Base-by-base conservation (phyloP, 352 stramenopile genomes). In the Sclerospora graminicola region DNA sequence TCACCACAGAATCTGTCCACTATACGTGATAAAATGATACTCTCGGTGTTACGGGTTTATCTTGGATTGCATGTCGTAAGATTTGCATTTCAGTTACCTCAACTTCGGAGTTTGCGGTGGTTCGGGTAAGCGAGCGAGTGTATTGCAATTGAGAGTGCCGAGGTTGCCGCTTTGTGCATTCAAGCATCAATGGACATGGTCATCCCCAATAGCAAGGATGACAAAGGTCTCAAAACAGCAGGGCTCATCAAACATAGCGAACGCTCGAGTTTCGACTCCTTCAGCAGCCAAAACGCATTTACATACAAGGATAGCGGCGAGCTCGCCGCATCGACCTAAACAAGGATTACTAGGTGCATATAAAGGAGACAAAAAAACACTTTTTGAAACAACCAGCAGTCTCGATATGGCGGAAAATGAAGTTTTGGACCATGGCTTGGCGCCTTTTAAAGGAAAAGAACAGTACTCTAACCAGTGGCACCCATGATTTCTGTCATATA, bases 151-250 rank as follows among this genome's bases (percentile, higher is more conserved):
- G n/a, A n/a, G n/a, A n/a, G n/a, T n/a, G n/a, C n/a, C n/a, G 30
- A 35, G 30, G 7, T 2, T 1, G 30, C n/a, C 30, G 30, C 13
- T 14, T 11, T 2, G n/a, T 14, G 13, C n/a, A n/a, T n/a, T n/a
- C n/a, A 30, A 23, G n/a, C n/a, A n/a, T n/a, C n/a, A n/a, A n/a
- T n/a, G n/a, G n/a, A n/a, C n/a, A n/a, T n/a, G n/a, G n/a, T 31
- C n/a, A 58, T 19, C 34, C 42, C 50, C 37, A 58, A 46, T 34
- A 58, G 38, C 38, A 58, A 45, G 33, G 39, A 50, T 27, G 43
- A 48, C 2, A 30, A 16, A 24, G n/a, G 24, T 3, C 23, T 26
- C 35, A 56, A 31, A 30, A 43, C 41, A 24, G 24, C 49, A 15
- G 23, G 36, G 7, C 28, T 51, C 24, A 49, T 35, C 41, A 33